These are phyloP conservation scores for Coelastrella sp. DNA, from an alignment of 139 green algal genomes.

Conservation along the genomic window DNA sequence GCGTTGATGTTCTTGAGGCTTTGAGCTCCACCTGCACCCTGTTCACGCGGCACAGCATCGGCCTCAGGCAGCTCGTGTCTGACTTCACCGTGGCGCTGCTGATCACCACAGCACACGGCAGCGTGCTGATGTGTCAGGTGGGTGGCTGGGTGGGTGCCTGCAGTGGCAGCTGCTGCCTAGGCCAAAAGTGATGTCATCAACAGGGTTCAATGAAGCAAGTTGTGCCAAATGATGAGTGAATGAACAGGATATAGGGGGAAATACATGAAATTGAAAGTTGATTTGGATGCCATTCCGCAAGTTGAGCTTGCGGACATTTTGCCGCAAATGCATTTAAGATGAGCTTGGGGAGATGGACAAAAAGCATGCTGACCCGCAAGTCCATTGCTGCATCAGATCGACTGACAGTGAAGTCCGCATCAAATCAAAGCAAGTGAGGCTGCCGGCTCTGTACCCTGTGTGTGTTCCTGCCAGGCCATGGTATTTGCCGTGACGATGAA, in stretches of 20 bases:
- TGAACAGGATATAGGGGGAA: no score
- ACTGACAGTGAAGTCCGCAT: no score
- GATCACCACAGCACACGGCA: slow-evolving; percentile 67
- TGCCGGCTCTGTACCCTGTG: not conserved
- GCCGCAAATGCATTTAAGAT: no score
- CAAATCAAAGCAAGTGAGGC: not conserved
- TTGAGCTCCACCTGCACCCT: slow-evolving; percentile 82
- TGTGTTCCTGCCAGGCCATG: slow-evolving; percentile 67
- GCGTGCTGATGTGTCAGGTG: slow-evolving; percentile 75
- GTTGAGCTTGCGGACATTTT: no score
- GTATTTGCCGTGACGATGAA: slow-evolving; percentile 89
- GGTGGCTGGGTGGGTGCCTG: not conserved
- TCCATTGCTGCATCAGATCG: no score
- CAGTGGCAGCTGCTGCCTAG: not conserved
- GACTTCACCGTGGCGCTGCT: slow-evolving; percentile 67
- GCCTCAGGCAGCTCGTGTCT: slow-evolving; percentile 53
- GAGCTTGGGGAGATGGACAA: no score
- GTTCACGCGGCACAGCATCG: slow-evolving; percentile 20
- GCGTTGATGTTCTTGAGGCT: slow-evolving; percentile 84
- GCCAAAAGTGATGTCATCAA: no score
- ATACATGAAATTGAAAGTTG: no score
- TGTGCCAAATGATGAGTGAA: no score
- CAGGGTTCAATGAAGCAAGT: no score
- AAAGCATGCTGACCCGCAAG: no score
- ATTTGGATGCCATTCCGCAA: no score